Evolutionary conservation across 345 rosid genomes (phyloP).

Genomic region (Gossypium rotundifolium): DNA sequence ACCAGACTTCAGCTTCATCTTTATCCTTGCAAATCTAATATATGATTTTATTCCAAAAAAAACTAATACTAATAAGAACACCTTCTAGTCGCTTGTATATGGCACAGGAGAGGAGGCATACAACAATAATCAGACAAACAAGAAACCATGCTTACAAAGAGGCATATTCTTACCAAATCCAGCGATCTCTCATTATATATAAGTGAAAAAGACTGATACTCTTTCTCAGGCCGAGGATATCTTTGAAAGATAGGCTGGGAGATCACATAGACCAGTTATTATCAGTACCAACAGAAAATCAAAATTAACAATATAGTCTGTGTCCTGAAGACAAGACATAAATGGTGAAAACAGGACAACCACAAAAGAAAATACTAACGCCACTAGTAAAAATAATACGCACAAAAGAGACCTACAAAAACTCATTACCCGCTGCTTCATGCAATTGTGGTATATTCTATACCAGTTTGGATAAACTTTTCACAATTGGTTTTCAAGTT

Average conservation of each 20-base stretch:
- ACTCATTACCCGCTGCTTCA: not conserved
- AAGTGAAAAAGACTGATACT: constrained; percentile 96
- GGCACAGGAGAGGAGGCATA: not conserved
- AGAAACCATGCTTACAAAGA: constrained; percentile 11
- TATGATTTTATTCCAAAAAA: constrained; percentile 3
- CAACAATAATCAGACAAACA: constrained; percentile 9
- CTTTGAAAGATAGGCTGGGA: constrained; percentile 95
- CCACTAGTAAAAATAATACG: constrained; percentile 6
- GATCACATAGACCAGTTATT: constrained; percentile 8
- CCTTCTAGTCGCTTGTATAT: constrained; percentile 1
- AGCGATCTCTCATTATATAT: constrained; percentile 90
- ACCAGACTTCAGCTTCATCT: constrained; percentile 83
- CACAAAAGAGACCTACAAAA: not conserved
- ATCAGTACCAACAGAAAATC: constrained; percentile 23
- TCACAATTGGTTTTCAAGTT: not conserved
- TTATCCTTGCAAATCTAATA: constrained; percentile 75
- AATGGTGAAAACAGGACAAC: not conserved
- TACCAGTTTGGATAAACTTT: not conserved
- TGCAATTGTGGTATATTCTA: not conserved
- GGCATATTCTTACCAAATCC: constrained; percentile 68
- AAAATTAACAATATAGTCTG: not conserved
- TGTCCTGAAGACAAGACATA: not conserved
- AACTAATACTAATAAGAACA: not conserved
- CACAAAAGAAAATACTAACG: not conserved
- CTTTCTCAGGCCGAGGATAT: constrained; percentile 98